Conservation (phyloP, 495 filamentous ascomycete species). For the Penicillium cosmopolitanum region DNA sequence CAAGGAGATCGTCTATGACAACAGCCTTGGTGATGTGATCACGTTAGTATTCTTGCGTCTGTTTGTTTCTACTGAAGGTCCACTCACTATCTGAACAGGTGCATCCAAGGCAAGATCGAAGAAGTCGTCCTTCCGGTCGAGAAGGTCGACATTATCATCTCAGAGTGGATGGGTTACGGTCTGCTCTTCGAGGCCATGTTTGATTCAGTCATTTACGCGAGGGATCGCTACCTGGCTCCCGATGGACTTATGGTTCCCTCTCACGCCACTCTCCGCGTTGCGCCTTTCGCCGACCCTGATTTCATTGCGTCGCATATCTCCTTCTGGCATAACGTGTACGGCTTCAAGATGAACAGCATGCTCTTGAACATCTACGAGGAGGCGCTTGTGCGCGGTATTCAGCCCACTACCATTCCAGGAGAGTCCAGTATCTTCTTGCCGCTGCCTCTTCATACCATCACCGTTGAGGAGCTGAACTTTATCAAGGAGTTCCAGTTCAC, state of each 20-base stretch:
- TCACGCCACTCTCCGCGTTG: conserved; percentile 83
- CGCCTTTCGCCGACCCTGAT: conserved; percentile 83
- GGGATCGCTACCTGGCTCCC: conserved; percentile 79
- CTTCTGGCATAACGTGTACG: conserved; percentile 73
- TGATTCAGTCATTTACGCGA: conserved; percentile 86
- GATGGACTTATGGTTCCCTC: conserved; percentile 88
- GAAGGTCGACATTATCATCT: conserved; percentile 92
- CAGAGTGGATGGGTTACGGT: conserved; percentile 98
- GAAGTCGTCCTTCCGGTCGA: conserved; percentile 79
- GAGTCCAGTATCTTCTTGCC: conserved; percentile 56
- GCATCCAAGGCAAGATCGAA: conserved; percentile 87
- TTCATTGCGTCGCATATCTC: conserved; percentile 66
- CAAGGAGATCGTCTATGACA: conserved; percentile 79
- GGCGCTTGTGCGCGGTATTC: conserved; percentile 55
- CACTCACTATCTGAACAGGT: conserved; percentile 38
- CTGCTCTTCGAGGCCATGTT: conserved; percentile 95
- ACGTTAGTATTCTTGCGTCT: conserved; percentile 49
- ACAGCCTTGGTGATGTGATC: conserved; percentile 78
- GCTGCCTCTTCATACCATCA: conserved; percentile 59
- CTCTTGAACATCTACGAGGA: conserved; percentile 62
- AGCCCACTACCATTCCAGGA: conserved; percentile 46
- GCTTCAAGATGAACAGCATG: conserved; percentile 61
- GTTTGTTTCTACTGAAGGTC: neutral
- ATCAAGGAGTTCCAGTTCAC: conserved; percentile 57
- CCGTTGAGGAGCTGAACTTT: conserved; percentile 60